These are phyloP conservation scores for Penicillium subrubescens DNA, from an alignment of 495 filamentous ascomycete species.

Conservation along the genomic window DNA sequence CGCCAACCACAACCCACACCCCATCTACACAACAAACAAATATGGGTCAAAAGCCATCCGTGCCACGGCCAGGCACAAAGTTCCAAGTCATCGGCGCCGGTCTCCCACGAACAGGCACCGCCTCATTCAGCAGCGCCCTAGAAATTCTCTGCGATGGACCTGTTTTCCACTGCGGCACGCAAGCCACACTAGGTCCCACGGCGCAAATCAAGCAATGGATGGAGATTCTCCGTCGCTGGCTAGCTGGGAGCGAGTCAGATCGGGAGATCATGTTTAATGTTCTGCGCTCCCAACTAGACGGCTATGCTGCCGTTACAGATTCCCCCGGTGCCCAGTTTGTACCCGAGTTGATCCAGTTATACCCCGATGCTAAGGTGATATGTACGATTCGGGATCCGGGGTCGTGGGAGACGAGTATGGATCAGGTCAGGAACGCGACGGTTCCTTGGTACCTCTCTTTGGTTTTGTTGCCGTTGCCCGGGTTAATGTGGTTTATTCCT, in stretches of 20 bases:
- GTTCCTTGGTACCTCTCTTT: conserved; percentile 21
- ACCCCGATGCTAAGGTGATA: conserved; percentile 34
- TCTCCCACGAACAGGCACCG: conserved; percentile 53
- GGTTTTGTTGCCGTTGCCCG: conserved; percentile 29
- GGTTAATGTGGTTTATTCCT: conserved; percentile 27
- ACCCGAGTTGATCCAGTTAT: conserved; percentile 31
- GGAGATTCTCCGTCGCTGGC: conserved; percentile 21
- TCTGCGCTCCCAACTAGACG: conserved; percentile 44
- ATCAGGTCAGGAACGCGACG: conserved; percentile 11
- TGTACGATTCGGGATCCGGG: conserved; percentile 29
- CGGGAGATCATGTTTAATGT: conserved; percentile 66
- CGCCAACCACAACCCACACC: background rate
- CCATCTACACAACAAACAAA: background rate
- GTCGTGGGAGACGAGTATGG: conserved; percentile 28
- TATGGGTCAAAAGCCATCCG: conserved; percentile 20
- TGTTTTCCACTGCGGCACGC: conserved; percentile 32
- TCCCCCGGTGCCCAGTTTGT: conserved; percentile 29
- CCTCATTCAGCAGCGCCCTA: conserved; percentile 50
- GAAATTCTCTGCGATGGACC: conserved; percentile 43
- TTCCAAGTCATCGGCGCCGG: conserved; percentile 48
- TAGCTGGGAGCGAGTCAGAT: conserved; percentile 1
- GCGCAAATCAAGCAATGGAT: conserved; percentile 26
- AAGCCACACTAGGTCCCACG: conserved; percentile 26
- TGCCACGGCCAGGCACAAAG: conserved; percentile 16
- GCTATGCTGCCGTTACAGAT: conserved; percentile 58